Percentiles rank a stretch among this genome's conserved stretches.
phyloP scores from a whole-genome alignment of 164 flowering plant species.

The Cinnamomum micranthum region DNA sequence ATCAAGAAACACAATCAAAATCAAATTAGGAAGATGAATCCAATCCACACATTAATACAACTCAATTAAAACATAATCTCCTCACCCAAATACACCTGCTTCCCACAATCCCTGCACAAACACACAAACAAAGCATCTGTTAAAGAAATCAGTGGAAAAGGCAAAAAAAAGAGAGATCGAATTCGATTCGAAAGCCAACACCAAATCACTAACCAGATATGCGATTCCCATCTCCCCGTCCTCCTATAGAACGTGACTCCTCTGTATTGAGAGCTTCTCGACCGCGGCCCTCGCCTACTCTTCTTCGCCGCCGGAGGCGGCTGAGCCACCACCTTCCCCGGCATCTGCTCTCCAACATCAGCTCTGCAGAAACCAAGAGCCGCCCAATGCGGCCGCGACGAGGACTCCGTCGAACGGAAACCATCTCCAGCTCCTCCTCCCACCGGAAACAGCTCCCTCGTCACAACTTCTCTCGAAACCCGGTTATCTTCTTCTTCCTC shows the following conservation, averaged over 20 bases:
- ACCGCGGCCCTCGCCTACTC: conserved; percentile 90
- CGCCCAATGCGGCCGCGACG: conserved; percentile 45
- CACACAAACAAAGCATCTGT: background rate
- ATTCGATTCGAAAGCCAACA: background rate
- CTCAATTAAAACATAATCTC: background rate
- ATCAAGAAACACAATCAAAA: background rate
- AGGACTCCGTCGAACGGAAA: conserved; percentile 37
- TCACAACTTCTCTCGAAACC: conserved; percentile 17
- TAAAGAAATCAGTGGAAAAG: background rate
- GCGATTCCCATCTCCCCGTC: conserved; percentile 97
- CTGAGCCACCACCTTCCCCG: conserved; percentile 7
- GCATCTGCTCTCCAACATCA: conserved; percentile 1
- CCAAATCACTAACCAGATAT: conserved; percentile 50
- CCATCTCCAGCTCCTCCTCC: conserved; percentile 50
- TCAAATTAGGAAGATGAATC: background rate
- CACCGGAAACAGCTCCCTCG: conserved; percentile 46
- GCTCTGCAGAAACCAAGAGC: conserved; percentile 30
- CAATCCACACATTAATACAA: background rate
- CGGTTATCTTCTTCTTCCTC: conserved; percentile 11
- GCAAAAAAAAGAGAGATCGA: background rate
- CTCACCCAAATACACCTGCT: conserved; percentile 81
- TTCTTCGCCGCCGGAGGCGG: conserved; percentile 51
- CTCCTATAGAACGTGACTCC: conserved; percentile 96
- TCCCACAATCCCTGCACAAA: conserved; percentile 72
- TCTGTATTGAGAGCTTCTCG: conserved; percentile 86